These are phyloP conservation scores for Termitomyces sp. DNA, from an alignment of 768 basidiomycete species.

Conservation along the genomic window DNA sequence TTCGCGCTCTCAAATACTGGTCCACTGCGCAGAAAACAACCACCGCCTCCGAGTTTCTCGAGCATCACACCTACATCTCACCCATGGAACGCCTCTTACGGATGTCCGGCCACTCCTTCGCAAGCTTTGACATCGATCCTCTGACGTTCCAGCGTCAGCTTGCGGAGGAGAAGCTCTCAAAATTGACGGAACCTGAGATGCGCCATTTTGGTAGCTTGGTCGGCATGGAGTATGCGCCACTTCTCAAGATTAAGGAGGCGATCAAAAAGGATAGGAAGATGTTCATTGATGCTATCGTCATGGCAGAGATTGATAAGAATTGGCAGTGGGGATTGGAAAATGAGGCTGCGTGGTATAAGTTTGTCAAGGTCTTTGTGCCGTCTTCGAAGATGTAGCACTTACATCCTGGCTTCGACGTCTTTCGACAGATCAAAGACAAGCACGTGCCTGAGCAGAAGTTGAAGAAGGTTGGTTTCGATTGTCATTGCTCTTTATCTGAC, in stretches of 20 bases:
- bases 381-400: constrained; percentile 18
- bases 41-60: constrained; percentile 11
- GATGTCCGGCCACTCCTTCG: background rate
- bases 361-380: constrained; percentile 19
- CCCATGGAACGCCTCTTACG: background rate
- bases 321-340: constrained; percentile 3
- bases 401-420: constrained; percentile 20
- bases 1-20: constrained; percentile 18
- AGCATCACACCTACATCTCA: background rate
- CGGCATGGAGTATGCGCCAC: background rate
- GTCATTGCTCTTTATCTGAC: background rate
- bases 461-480: background rate
- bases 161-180: background rate
- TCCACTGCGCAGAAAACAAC: constrained; percentile 2
- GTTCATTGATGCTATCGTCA: constrained; percentile 11
- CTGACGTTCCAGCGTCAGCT: background rate
- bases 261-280: background rate
- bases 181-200: background rate
- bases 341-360: constrained; percentile 22
- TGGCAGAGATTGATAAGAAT: constrained; percentile 12
- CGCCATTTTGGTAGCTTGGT: background rate
- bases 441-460: constrained; percentile 2
- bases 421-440: constrained; percentile 6
- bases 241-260: background rate
- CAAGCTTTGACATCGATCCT: background rate